These are phyloP conservation scores for Panaeolus cyanescens DNA, from an alignment of 768 basidiomycete species.

Conservation along the genomic window DNA sequence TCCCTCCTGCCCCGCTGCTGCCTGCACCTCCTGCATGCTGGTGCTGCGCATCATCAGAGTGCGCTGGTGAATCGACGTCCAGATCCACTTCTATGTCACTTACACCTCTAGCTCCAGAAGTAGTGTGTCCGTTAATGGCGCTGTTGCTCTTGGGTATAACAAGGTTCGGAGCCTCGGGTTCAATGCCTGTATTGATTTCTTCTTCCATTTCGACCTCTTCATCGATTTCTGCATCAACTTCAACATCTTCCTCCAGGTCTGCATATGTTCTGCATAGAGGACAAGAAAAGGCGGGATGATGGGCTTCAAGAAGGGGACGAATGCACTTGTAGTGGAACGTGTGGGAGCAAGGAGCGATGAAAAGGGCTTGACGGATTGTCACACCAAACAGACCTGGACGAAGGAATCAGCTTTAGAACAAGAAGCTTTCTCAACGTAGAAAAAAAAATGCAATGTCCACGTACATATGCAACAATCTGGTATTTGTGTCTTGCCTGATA, in stretches of 20 bases:
- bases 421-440: not conserved
- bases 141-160: not conserved
- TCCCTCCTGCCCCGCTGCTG: constrained; percentile 2
- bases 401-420: not conserved
- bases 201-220: constrained; percentile 25
- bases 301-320: constrained; percentile 82
- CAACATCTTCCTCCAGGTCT: constrained; percentile 94
- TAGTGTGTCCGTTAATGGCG: not conserved
- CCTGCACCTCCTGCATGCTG: constrained; percentile 3
- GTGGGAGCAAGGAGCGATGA: constrained; percentile 98
- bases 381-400: constrained; percentile 70
- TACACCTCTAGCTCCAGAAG: constrained; percentile 9
- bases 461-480: constrained; percentile 94
- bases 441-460: constrained; percentile 26
- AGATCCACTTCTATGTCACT: constrained; percentile 12
- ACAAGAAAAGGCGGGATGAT: constrained; percentile 93
- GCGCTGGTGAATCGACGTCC: constrained; percentile 21
- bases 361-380: constrained; percentile 92
- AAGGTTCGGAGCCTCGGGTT: constrained; percentile 9
- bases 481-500: constrained; percentile 41
- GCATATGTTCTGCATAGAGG: constrained; percentile 95
- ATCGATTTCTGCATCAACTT: constrained; percentile 44
- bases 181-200: constrained; percentile 18
- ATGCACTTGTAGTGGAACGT: constrained; percentile 98
- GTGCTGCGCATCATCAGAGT: constrained; percentile 11